Conservation (phyloP, 441 rosid genomes). For the Cnidoscolus chayamansa region DNA sequence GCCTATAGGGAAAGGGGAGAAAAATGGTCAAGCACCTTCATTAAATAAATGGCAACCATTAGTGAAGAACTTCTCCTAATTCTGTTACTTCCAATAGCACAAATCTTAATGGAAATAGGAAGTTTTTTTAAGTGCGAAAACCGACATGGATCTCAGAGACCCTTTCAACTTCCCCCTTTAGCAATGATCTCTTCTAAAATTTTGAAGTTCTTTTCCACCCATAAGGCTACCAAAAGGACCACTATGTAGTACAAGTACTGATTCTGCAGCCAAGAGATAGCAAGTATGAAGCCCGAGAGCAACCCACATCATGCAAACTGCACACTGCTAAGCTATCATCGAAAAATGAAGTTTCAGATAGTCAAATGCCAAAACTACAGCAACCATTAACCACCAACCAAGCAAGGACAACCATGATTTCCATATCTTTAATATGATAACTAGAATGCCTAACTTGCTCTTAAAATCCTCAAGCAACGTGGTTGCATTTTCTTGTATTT, state of each 20-base stretch:
- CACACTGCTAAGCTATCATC: neutral
- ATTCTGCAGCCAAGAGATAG: slow-evolving; percentile 11
- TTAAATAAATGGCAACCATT: neutral
- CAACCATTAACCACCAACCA: neutral
- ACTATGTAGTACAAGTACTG: neutral
- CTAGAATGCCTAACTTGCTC: neutral
- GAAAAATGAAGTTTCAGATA: neutral
- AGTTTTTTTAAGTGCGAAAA: neutral
- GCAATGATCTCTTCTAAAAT: slow-evolving; percentile 7
- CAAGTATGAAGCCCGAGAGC: slow-evolving; percentile 3
- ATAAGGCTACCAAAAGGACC: neutral
- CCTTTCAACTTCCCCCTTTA: neutral
- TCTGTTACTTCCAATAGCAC: neutral
- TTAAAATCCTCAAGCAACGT: neutral
- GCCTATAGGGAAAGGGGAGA: slow-evolving; percentile 41
- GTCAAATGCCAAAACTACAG: neutral
- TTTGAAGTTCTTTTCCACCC: neutral
- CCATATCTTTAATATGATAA: neutral
- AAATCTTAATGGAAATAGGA: neutral
- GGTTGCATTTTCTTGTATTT: neutral
- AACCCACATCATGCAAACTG: neutral
- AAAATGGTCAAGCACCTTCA: neutral
- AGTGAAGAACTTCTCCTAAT: neutral
- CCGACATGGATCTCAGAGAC: neutral
- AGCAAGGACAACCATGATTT: neutral